Evolutionary conservation across 495 filamentous ascomycete species (phyloP).

Genomic region (Oleoguttula mirabilis): DNA sequence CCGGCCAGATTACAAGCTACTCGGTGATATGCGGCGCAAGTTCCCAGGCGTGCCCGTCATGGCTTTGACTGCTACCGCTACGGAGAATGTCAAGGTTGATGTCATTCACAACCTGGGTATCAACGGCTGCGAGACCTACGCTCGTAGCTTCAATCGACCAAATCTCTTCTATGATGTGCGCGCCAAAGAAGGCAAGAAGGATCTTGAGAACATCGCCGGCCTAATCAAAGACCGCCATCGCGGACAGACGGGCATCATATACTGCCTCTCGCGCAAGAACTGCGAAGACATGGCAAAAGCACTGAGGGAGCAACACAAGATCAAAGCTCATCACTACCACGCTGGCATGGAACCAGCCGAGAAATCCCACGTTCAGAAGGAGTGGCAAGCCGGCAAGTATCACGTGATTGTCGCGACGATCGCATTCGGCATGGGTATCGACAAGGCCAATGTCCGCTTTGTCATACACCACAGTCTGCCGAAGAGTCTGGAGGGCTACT

Average conservation of each 20-base stretch:
- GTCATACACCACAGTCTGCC: conserved; percentile 87
- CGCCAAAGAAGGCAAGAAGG: conserved; percentile 39
- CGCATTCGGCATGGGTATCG: conserved; percentile 98
- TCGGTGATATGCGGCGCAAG: conserved; percentile 56
- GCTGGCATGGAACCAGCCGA: conserved; percentile 55
- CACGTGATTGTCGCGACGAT: conserved; percentile 98
- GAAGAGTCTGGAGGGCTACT: conserved; percentile 95
- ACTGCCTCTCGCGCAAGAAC: conserved; percentile 72
- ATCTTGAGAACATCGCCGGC: conserved; percentile 54
- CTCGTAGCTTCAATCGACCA: conserved; percentile 86
- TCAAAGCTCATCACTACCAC: conserved; percentile 77
- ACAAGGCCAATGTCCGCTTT: conserved; percentile 90
- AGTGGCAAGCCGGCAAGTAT: conserved; percentile 67
- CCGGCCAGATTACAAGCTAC: conserved; percentile 83
- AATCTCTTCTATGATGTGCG: conserved; percentile 82
- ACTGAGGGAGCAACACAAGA: conserved; percentile 45
- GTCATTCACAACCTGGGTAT: conserved; percentile 82
- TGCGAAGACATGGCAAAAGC: conserved; percentile 69
- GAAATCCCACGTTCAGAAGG: conserved; percentile 54
- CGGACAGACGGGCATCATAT: conserved; percentile 80
- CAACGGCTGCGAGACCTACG: conserved; percentile 58
- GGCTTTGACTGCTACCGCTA: conserved; percentile 90
- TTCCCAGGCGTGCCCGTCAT: conserved; percentile 77
- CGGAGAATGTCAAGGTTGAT: conserved; percentile 79
- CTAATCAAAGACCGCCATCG: conserved; percentile 55